Conservation (phyloP, 2,329 filamentous ascomycete species). For the Pseudonectria foliicola region DNA sequence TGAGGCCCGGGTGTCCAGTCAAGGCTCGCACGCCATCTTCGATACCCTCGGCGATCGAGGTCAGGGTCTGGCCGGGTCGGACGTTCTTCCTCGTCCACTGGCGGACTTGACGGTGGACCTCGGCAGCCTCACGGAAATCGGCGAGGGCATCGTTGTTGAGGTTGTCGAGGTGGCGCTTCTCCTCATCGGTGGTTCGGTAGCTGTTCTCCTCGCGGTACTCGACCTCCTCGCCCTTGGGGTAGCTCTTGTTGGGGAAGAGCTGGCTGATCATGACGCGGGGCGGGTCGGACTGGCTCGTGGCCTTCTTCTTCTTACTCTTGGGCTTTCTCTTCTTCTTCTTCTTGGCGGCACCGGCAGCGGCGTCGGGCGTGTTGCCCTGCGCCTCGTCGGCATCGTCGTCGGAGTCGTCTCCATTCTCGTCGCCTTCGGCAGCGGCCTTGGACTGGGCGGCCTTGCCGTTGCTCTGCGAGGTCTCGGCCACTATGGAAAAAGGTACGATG, state of each 20-base stretch:
- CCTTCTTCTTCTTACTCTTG: constrained; percentile 73
- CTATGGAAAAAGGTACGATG: constrained; percentile 23
- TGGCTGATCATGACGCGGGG: constrained; percentile 65
- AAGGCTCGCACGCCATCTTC: constrained; percentile 73
- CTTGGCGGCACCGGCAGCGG: constrained; percentile 29
- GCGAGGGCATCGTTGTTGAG: constrained; percentile 73
- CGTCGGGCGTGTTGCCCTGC: constrained; percentile 26
- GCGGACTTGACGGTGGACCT: constrained; percentile 81
- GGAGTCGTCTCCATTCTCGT: constrained; percentile 43
- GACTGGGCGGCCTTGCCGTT: constrained; percentile 35
- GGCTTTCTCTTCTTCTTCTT: constrained; percentile 71
- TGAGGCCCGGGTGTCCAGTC: constrained; percentile 67
- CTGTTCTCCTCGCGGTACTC: constrained; percentile 72
- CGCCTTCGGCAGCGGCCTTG: constrained; percentile 31
- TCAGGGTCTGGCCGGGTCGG: constrained; percentile 72
- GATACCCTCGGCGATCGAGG: constrained; percentile 80
- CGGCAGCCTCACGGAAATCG: constrained; percentile 79
- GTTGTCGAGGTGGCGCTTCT: constrained; percentile 76
- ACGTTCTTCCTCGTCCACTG: constrained; percentile 76
- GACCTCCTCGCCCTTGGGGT: constrained; percentile 69
- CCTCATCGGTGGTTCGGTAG: constrained; percentile 72
- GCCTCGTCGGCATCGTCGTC: constrained; percentile 44
- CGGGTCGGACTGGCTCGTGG: constrained; percentile 66
- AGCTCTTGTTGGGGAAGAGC: constrained; percentile 65
- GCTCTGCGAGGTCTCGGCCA: constrained; percentile 32